Evolutionary conservation across 2,329 filamentous ascomycete species (phyloP).

Genomic region (Cercospora sp.): DNA sequence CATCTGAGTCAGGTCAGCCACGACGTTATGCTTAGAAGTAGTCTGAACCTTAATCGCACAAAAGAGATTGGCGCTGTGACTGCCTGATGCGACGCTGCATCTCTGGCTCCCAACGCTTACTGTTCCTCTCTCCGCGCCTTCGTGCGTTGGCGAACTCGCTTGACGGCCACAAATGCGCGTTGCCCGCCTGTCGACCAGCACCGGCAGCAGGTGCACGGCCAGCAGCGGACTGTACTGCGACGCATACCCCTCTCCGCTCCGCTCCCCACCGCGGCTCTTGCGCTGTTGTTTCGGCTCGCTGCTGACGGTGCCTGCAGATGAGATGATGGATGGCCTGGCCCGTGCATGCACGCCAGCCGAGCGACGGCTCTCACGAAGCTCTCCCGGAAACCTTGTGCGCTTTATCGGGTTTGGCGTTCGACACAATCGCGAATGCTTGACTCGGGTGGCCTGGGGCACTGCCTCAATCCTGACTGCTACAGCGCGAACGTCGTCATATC

Average conservation of each 20-base stretch:
- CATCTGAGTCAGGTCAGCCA: slow-evolving; percentile 16
- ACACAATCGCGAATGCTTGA: slow-evolving; percentile 1
- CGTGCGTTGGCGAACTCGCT: slow-evolving; percentile 4
- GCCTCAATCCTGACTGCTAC: slow-evolving; percentile 7
- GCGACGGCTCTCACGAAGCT: slow-evolving; percentile 15
- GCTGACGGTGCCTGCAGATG: not conserved
- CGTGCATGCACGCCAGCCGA: slow-evolving; percentile 11
- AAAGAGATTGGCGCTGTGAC: slow-evolving; percentile 27
- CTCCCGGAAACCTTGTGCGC: slow-evolving; percentile 14
- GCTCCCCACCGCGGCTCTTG: slow-evolving; percentile 6
- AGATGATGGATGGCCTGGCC: not conserved
- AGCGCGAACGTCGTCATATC: slow-evolving; percentile 7
- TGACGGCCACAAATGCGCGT: not conserved
- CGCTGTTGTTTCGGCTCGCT: not conserved
- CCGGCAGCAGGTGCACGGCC: not conserved
- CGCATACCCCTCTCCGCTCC: not conserved
- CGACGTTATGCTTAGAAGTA: slow-evolving; percentile 31
- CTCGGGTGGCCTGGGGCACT: slow-evolving; percentile 9
- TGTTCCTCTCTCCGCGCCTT: slow-evolving; percentile 10
- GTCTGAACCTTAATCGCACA: slow-evolving; percentile 23
- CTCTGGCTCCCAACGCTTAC: slow-evolving; percentile 15
- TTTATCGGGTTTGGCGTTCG: slow-evolving; percentile 23
- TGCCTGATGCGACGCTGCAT: slow-evolving; percentile 27
- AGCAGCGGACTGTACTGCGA: not conserved
- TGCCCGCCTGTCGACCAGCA: not conserved